Percentiles rank a stretch among this genome's conserved stretches.
These are phyloP conservation scores for Eragrostis curvula DNA, from an alignment of 176 grass and related monocot species.

Conservation along the genomic window DNA sequence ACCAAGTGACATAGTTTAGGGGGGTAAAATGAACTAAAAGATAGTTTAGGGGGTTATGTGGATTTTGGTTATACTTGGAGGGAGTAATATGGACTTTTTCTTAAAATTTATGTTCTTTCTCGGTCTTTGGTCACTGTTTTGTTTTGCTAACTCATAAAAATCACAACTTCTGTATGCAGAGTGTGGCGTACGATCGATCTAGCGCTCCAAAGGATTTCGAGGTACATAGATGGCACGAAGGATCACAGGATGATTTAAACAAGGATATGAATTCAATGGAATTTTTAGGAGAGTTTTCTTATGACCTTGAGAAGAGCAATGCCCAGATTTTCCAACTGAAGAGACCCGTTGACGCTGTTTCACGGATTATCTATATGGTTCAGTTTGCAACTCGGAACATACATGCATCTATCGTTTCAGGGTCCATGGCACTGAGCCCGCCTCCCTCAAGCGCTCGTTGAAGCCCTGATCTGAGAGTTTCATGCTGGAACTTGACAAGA, in stretches of 20 bases:
- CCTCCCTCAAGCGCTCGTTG: constrained; percentile 4
- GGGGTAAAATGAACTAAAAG: no score
- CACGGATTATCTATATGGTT: constrained; percentile 56
- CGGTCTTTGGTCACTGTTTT: background rate
- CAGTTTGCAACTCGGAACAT: constrained; percentile 50
- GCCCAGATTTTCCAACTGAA: constrained; percentile 77
- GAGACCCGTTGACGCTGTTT: background rate
- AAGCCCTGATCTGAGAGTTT: constrained; percentile 37
- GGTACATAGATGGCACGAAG: constrained; percentile 68
- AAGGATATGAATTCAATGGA: constrained; percentile 10
- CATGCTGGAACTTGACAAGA: constrained; percentile 9
- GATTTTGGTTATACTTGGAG: no score
- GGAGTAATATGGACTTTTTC: no score
- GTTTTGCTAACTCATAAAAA: constrained; percentile 3
- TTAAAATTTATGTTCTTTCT: constrained; percentile 18
- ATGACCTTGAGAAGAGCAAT: constrained; percentile 74
- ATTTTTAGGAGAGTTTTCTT: constrained; percentile 63
- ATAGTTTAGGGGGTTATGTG: no score
- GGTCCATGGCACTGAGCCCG: constrained; percentile 79
- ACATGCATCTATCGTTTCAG: constrained; percentile 97
- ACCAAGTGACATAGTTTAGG: no score
- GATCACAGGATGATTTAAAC: constrained; percentile 38
- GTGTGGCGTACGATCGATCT: constrained; percentile 78
- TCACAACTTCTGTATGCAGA: constrained; percentile 57
- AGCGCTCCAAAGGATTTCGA: constrained; percentile 85